Percentiles rank a stretch among this genome's conserved stretches.
phyloP scores from a whole-genome alignment of 2,329 filamentous ascomycete genomes.

The Aspergillus ruber region DNA sequence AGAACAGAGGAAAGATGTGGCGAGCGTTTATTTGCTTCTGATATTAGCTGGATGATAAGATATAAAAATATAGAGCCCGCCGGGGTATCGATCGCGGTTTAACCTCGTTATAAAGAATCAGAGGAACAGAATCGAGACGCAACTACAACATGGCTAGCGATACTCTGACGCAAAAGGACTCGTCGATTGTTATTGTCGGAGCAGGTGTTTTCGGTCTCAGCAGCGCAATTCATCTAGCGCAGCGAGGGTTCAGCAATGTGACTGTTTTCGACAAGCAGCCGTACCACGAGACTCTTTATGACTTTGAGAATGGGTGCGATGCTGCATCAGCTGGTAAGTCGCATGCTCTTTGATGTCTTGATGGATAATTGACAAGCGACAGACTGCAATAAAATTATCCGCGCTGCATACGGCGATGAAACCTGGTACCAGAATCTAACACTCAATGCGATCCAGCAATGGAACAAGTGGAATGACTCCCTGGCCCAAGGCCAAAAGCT shows the following conservation, averaged over 20 bases:
- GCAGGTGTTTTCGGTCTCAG: constrained; percentile 39
- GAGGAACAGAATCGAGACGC: background rate
- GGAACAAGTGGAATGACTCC: constrained; percentile 41
- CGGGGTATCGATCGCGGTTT: background rate
- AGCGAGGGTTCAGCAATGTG: constrained; percentile 42
- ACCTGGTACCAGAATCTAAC: constrained; percentile 44
- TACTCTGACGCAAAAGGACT: constrained; percentile 2
- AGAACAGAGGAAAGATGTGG: background rate
- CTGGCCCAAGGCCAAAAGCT: constrained; percentile 17
- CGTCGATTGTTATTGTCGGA: constrained; percentile 36
- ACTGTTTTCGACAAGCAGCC: constrained; percentile 46
- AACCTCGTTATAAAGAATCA: background rate
- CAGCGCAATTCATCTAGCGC: constrained; percentile 40
- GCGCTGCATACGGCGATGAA: constrained; percentile 38
- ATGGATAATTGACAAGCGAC: background rate
- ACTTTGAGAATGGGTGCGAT: constrained; percentile 38
- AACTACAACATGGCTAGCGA: background rate
- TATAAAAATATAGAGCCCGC: background rate
- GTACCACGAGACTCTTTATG: constrained; percentile 36
- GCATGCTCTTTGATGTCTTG: too few species aligned
- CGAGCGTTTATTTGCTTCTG: background rate
- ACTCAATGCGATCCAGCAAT: constrained; percentile 36
- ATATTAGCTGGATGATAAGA: background rate
- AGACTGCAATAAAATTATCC: constrained; percentile 44
- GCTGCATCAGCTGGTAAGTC: constrained; percentile 37